Evolutionary conservation across 164 flowering plant species (phyloP).

Genomic region (Chimonanthus praecox): DNA sequence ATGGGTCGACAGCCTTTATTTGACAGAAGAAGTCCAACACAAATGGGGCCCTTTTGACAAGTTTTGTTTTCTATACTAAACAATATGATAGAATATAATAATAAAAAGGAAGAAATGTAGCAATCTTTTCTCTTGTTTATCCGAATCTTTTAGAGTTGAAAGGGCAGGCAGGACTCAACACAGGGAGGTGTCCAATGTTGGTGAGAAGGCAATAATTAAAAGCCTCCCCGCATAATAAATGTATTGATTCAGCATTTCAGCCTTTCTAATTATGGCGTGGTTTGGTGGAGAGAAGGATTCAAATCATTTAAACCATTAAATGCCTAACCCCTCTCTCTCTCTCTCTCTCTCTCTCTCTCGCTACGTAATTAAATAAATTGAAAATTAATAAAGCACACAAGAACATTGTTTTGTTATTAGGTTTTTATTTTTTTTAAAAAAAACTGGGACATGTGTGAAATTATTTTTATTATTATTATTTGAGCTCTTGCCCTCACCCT

Average conservation of each 20-base stretch:
- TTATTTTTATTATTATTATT: no score
- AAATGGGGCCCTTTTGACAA: neutral
- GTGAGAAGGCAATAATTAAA: constrained; percentile 1
- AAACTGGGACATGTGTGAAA: no score
- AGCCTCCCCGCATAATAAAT: constrained; percentile 2
- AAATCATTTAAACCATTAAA: neutral
- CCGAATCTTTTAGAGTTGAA: neutral
- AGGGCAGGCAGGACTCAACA: neutral
- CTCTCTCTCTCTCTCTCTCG: no score
- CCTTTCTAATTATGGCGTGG: neutral
- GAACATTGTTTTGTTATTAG: no score
- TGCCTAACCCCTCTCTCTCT: no score
- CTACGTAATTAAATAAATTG: no score
- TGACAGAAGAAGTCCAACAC: neutral
- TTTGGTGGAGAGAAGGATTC: neutral
- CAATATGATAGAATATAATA: no score
- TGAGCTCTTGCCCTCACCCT: no score
- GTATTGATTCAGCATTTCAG: constrained; percentile 3
- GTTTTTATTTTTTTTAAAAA: no score
- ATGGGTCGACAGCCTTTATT: no score
- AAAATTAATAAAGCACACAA: no score
- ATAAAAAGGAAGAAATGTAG: neutral
- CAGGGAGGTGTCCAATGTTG: no score
- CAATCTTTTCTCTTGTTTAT: neutral
- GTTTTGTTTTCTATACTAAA: neutral